Conservation (phyloP, 495 filamentous ascomycete species). For the Podospora pseudopauciseta region DNA sequence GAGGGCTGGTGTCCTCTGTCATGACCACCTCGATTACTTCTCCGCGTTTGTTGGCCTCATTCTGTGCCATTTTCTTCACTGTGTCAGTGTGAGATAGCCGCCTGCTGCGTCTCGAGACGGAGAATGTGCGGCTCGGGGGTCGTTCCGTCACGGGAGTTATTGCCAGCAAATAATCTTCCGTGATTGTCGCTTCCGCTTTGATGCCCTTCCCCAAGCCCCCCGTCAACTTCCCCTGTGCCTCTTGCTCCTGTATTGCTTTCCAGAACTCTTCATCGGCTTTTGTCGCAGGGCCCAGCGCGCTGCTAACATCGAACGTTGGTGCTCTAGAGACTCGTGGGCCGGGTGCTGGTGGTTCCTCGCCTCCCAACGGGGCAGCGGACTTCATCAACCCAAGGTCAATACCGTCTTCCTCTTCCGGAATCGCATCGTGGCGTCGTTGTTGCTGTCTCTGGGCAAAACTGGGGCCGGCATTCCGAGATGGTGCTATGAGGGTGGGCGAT, state of each 20-base stretch:
- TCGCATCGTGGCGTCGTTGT: constrained; percentile 27
- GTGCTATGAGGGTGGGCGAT: not conserved
- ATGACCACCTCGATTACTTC: constrained; percentile 51
- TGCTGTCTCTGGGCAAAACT: constrained; percentile 23
- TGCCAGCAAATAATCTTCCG: constrained; percentile 41
- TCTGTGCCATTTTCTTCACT: constrained; percentile 44
- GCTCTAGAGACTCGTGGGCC: constrained; percentile 15
- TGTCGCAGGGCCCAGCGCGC: constrained; percentile 35
- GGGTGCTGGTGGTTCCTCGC: constrained; percentile 13
- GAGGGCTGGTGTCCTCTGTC: constrained; percentile 35
- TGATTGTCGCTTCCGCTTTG: constrained; percentile 37
- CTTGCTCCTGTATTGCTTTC: constrained; percentile 40
- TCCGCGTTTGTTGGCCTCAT: constrained; percentile 49
- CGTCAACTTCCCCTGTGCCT: constrained; percentile 45
- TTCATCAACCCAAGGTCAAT: constrained; percentile 40
- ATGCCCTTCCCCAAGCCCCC: constrained; percentile 49
- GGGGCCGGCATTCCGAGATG: constrained; percentile 19
- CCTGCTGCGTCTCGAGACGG: constrained; percentile 24
- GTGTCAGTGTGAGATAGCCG: constrained; percentile 32
- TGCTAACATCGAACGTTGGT: constrained; percentile 37
- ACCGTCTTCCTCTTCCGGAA: constrained; percentile 44
- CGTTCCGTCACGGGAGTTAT: constrained; percentile 31
- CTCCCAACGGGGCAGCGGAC: constrained; percentile 34
- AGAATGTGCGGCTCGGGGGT: constrained; percentile 35
- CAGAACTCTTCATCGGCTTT: constrained; percentile 39